phyloP scores from a whole-genome alignment of 495 filamentous ascomycete genomes.

The Aspergillus baeticus region DNA sequence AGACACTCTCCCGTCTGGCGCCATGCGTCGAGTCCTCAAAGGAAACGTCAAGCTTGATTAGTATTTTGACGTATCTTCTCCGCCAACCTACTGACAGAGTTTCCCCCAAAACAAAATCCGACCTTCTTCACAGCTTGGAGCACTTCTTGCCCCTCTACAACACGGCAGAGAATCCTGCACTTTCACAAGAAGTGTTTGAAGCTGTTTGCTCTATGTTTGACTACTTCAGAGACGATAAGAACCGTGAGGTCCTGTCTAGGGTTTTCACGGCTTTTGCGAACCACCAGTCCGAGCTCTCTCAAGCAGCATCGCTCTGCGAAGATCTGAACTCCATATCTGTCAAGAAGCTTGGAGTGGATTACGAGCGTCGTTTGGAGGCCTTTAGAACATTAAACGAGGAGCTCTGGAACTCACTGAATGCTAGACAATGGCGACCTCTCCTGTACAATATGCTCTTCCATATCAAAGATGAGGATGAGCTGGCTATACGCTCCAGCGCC shows the following conservation, averaged over 20 bases:
- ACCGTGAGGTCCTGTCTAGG: conserved; percentile 66
- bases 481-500: conserved; percentile 81
- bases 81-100: conserved; percentile 79
- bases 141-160: conserved; percentile 68
- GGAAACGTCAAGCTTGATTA: conserved; percentile 70
- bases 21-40: conserved; percentile 67
- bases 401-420: conserved; percentile 51
- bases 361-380: conserved; percentile 73
- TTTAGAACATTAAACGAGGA: conserved; percentile 70
- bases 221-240: conserved; percentile 77
- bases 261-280: conserved; percentile 69
- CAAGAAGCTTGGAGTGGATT: conserved; percentile 76
- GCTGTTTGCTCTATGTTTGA: conserved; percentile 76
- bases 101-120: conserved; percentile 77
- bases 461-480: conserved; percentile 82
- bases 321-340: conserved; percentile 75
- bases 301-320: conserved; percentile 69
- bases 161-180: conserved; percentile 44
- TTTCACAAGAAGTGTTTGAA: conserved; percentile 53
- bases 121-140: conserved; percentile 70
- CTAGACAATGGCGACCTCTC: conserved; percentile 87
- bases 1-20: conserved; percentile 70
- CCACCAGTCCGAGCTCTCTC: conserved; percentile 55
- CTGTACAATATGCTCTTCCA: conserved; percentile 88
- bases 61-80: conserved; percentile 75